A percentile compares a stretch with the other conserved stretches of the same genome.
These are phyloP conservation scores for Hygrophorus russula DNA, from an alignment of 768 basidiomycete genomes.

Conservation along the genomic window DNA sequence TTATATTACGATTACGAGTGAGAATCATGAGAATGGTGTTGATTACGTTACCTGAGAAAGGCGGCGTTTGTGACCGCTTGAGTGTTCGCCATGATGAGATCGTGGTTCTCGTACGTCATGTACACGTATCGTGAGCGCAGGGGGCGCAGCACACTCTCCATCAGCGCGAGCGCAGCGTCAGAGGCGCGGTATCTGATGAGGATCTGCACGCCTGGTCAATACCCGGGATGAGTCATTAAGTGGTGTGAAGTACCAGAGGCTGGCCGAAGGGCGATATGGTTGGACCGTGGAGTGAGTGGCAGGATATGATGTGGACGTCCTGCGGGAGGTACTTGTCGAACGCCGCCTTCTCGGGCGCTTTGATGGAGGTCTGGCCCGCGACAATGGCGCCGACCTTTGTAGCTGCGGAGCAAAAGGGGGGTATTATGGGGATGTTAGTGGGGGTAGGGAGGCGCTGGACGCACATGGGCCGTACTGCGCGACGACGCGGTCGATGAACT, in stretches of 20 bases:
- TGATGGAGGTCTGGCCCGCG: conserved; percentile 93
- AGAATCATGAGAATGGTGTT: neutral
- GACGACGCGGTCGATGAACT: conserved; percentile 76
- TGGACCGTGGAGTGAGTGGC: conserved; percentile 93
- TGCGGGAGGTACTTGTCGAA: conserved; percentile 81
- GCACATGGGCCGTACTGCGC: conserved; percentile 84
- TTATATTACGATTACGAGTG: conserved; percentile 18
- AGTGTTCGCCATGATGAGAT: conserved; percentile 93
- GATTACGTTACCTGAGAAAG: conserved; percentile 64
- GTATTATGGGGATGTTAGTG: neutral
- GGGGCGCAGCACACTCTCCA: conserved; percentile 73
- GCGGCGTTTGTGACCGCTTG: conserved; percentile 98
- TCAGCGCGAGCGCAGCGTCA: conserved; percentile 57
- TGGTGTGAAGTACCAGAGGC: conserved; percentile 49
- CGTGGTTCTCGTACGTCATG: conserved; percentile 93
- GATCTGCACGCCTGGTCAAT: conserved; percentile 37
- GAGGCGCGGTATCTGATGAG: conserved; percentile 81
- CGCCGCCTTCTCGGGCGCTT: conserved; percentile 83
- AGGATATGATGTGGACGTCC: conserved; percentile 84
- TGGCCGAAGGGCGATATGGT: conserved; percentile 81
- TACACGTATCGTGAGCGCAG: conserved; percentile 84
- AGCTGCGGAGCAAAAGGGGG: conserved; percentile 35
- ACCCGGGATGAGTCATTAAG: neutral
- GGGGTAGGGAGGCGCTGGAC: conserved; percentile 16
- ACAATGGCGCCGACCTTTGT: conserved; percentile 91